Percentiles rank a stretch among this genome's conserved stretches.
These are phyloP conservation scores for Leishmania arabica DNA, from an alignment of 208 protist species.

Conservation along the genomic window DNA sequence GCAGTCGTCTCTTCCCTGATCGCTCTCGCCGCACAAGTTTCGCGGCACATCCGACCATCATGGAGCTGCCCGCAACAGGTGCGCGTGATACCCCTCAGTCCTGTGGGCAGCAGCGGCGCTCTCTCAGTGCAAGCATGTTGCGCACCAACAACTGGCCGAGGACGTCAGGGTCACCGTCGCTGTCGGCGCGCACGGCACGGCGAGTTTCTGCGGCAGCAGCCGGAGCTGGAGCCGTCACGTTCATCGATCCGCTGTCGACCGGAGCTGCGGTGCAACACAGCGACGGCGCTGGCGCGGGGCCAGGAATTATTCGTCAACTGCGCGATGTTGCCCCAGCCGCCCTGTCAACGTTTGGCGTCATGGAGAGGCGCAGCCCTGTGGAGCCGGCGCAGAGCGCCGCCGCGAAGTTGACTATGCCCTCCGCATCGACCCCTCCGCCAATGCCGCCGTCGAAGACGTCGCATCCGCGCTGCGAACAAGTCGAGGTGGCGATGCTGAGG, in stretches of 20 bases:
- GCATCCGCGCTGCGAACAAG: neutral
- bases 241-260: neutral
- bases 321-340: slow-evolving; percentile 9
- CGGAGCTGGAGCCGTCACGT: neutral
- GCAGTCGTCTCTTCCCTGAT: neutral
- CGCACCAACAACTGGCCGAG: neutral
- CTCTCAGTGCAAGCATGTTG: neutral
- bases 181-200: neutral
- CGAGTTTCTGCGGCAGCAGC: neutral
- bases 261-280: neutral
- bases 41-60: slow-evolving; percentile 19
- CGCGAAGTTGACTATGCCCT: neutral
- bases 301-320: slow-evolving; percentile 3
- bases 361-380: no score
- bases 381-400: no score
- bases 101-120: neutral
- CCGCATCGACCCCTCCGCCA: neutral
- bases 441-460: neutral
- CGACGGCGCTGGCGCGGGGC: neutral
- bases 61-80: neutral
- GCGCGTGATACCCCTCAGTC: neutral
- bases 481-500: neutral
- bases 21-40: slow-evolving; percentile 32
- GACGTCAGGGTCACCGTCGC: neutral
- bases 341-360: neutral